Percentiles rank a stretch among this genome's conserved stretches.
These are phyloP conservation scores for Crucihimalaya himalaica DNA, from an alignment of 345 rosid species.

Conservation along the genomic window DNA sequence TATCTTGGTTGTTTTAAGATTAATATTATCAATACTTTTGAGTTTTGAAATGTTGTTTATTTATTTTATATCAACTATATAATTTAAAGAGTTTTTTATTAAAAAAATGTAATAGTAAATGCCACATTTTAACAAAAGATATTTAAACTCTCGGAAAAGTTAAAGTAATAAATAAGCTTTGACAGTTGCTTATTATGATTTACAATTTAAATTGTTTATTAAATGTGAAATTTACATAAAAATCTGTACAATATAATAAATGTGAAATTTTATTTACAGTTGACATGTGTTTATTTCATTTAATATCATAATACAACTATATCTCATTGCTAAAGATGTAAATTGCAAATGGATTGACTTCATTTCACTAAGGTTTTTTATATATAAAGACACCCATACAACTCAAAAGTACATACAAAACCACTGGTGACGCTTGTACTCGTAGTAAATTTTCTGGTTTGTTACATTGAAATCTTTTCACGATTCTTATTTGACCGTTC, in stretches of 20 bases:
- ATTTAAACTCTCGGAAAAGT: background rate
- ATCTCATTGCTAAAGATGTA: background rate
- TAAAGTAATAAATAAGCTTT: background rate
- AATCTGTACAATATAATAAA: background rate
- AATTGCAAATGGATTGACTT: background rate
- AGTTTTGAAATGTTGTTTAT: no score
- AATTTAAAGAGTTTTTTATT: background rate
- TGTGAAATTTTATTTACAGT: background rate
- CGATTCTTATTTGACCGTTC: no score
- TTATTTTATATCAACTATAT: background rate
- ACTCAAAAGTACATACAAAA: no score
- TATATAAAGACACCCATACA: background rate
- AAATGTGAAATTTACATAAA: background rate
- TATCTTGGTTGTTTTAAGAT: no score
- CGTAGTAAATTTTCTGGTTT: background rate
- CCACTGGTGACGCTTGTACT: background rate
- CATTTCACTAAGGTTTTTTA: no score
- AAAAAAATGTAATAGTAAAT: background rate
- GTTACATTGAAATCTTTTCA: background rate
- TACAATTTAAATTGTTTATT: background rate
- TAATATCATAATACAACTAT: background rate
- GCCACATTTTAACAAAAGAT: background rate
- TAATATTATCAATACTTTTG: no score
- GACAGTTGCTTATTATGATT: background rate
- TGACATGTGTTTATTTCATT: background rate